phyloP scores from a whole-genome alignment of 2,329 filamentous ascomycete genomes.

The Cercospora zeina region DNA sequence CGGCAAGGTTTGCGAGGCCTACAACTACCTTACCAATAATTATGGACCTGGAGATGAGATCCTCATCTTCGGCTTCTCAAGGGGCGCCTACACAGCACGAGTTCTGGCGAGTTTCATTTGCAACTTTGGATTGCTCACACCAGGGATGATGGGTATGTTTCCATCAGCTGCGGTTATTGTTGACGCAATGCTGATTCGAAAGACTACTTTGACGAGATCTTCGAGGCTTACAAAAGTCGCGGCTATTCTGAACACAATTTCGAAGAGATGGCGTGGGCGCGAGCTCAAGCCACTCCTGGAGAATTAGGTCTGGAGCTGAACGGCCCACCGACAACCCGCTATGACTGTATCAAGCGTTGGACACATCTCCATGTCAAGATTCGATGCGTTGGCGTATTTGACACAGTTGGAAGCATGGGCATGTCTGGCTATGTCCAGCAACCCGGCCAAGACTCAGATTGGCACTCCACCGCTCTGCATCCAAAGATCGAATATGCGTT shows the following conservation, averaged over 20 bases:
- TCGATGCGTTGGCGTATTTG: slow-evolving; percentile 49
- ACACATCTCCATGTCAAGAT: slow-evolving; percentile 36
- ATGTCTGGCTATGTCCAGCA: slow-evolving; percentile 24
- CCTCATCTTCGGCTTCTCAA: slow-evolving; percentile 38
- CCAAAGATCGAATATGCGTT: slow-evolving; percentile 52
- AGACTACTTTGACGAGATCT: slow-evolving; percentile 27
- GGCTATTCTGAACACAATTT: slow-evolving; percentile 22
- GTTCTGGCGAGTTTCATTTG: slow-evolving; percentile 36
- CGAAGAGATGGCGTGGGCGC: slow-evolving; percentile 25
- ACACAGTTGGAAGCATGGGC: slow-evolving; percentile 45
- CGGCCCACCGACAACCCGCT: slow-evolving; percentile 17
- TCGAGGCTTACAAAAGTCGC: slow-evolving; percentile 24
- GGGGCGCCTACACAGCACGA: slow-evolving; percentile 38
- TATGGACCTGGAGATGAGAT: slow-evolving; percentile 36
- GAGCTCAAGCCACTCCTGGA: slow-evolving; percentile 18
- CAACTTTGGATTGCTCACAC: slow-evolving; percentile 33
- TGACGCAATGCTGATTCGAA: neutral
- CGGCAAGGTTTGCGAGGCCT: slow-evolving; percentile 29
- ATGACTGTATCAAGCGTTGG: slow-evolving; percentile 25
- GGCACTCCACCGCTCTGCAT: slow-evolving; percentile 26
- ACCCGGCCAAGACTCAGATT: slow-evolving; percentile 23
- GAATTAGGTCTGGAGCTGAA: slow-evolving; percentile 22
- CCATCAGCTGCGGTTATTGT: no score
- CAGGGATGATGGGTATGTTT: slow-evolving; percentile 21
- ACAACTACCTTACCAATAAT: slow-evolving; percentile 37